Base-by-base conservation (phyloP, 768 basidiomycete species). In the Leccinum subgranulosum region DNA sequence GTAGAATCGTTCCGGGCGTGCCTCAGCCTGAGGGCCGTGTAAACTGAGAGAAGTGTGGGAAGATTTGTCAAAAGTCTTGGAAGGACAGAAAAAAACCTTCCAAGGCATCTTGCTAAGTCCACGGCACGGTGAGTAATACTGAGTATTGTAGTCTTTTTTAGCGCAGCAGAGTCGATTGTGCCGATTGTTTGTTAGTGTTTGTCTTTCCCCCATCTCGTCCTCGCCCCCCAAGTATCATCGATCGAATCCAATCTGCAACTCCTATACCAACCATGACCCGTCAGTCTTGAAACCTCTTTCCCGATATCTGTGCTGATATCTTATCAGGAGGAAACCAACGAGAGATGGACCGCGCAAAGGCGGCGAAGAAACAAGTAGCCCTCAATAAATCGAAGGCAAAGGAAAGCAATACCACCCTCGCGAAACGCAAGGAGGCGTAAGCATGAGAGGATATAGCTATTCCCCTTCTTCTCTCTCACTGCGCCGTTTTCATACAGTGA, bases 311-410 rank as follows among this genome's bases (percentile, higher is more conserved):
- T 31, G 14, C 51, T 64, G 58, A 70, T 69, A n/a, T 49, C 19
- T 15, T 21, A 60, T 61, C 64, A 92, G 90, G 90, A 66, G 90
- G 90, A 64, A 90, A 92, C 69, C 90, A 92, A 71, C 83, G 90
- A 53, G 90, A 92, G 7, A 79, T 75, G 72, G 90, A 87, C 71
- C 88, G 90, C 62, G 73, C 75, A 21, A 86, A 84, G 69, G 84
- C 87, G 14, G 84, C 84, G 76, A 92, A 92, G 77, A 91, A 89
- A 74, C 72, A 76, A 14, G 80, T 80, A 1, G 73, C 76, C 7
- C 54, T 61, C 14, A 73, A 73, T 53, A 87, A 85, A 73, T 65
- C 70, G 19, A 88, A 88, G 73, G 70, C 84, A 39, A 91, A 90
- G 74, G 88, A 90, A 72, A 88, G 86, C 64, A 84, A 80, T 11